phyloP scores from a whole-genome alignment of 2,329 filamentous ascomycete species.

The Pochonia chlamydosporia region DNA sequence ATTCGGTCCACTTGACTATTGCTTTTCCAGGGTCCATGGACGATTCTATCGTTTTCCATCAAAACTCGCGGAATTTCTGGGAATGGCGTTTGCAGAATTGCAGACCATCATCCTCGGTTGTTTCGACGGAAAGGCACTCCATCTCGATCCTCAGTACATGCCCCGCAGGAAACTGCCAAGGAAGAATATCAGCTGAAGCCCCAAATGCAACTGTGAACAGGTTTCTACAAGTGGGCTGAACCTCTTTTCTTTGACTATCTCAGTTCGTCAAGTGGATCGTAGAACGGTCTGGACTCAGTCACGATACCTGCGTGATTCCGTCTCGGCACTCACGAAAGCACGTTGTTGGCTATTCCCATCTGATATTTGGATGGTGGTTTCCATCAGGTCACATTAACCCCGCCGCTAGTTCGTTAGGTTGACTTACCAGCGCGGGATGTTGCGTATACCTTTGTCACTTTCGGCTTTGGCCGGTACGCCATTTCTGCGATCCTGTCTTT shows the following conservation, averaged over 20 bases:
- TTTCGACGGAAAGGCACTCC: too few species aligned
- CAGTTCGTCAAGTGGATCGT: background rate
- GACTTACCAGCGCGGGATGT: background rate
- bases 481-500: background rate
- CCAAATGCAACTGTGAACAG: background rate
- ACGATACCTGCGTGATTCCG: background rate
- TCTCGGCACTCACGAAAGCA: background rate
- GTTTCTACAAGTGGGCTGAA: background rate
- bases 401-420: too few species aligned
- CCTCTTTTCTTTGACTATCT: background rate
- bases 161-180: too few species aligned
- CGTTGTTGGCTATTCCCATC: background rate
- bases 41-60: background rate
- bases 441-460: background rate
- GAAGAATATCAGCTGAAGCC: too few species aligned
- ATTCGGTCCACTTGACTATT: background rate
- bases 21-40: background rate
- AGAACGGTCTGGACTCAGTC: slow-evolving; percentile 4
- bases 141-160: too few species aligned
- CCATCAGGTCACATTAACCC: too few species aligned
- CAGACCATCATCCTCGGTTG: too few species aligned
- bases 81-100: too few species aligned
- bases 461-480: background rate
- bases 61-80: background rate
- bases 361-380: slow-evolving; percentile 1